Evolutionary conservation across 176 grass and related monocot genomes (phyloP), one percentile per base, ranked within the genome.

Genomic region (Saccharum spontaneum): DNA sequence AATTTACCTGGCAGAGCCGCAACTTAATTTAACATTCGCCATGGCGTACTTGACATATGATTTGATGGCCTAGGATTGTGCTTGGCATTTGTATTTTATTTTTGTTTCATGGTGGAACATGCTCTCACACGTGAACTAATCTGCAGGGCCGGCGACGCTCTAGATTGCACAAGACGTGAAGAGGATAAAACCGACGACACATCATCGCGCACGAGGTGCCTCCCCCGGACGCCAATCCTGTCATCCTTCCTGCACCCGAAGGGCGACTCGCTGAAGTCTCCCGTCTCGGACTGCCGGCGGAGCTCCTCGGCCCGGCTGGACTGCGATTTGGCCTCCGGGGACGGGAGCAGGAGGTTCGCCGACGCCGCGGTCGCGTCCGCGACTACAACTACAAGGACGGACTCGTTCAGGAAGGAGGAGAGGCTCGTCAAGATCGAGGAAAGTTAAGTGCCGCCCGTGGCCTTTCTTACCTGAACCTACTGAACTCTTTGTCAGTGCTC

Each of bases 371-470:
- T 74, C 44, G 8, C 26, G 8, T 49, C 45, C 11, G 79, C 77
- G 13, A 73, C 79, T 2, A 0, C 48, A 50, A 69, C 44, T 14
- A 4, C 17, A 33, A 87, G 61, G 75, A 26, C 83, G 16, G 92
- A 92, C 31, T 91, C 92, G 50, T 97, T 90, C 81, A 92, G 86
- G 83, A 91, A 86, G 79, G 87, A 97, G 86, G 94, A 97, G 77
- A 97, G 84, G 81, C 84, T 92, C 39, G 83, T 94, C 83, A 92
- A 79, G 81, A 97, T 97, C 13, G 94, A 97, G 68, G 94, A 97
- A 97, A 97, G 94, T 86, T 97, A 97, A 92, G 91, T 91, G 66
- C 61, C 40, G 31, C 36, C 78, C 54, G 86, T 76, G 85, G 85
- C 67, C 67, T 84, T 70, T 83, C 45, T 89, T 74, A 79, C 87